These are phyloP conservation scores for Crithidia acanthocephali DNA, from an alignment of 208 protist genomes.

Conservation along the genomic window DNA sequence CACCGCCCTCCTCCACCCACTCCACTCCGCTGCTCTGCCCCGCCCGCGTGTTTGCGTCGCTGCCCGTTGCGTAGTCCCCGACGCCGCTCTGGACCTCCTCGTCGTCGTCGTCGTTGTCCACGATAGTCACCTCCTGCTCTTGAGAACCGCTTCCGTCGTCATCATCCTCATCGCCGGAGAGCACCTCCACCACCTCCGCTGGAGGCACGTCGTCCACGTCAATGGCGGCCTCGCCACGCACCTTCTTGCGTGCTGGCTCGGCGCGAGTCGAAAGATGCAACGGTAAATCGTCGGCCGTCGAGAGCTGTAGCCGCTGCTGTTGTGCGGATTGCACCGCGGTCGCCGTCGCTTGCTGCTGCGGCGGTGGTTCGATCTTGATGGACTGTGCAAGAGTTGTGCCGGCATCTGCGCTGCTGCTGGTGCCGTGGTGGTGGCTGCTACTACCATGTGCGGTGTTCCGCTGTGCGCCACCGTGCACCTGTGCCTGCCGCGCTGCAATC, in stretches of 20 bases:
- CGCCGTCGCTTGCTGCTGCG: no score
- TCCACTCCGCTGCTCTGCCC: not conserved
- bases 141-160: conserved; percentile 12
- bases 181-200: conserved; percentile 25
- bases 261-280: not conserved
- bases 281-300: no score
- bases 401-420: not conserved
- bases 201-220: conserved; percentile 34
- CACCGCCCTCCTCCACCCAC: not conserved
- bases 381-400: no score
- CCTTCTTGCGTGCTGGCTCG: conserved; percentile 22
- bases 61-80: no score
- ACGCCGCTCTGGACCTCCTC: no score
- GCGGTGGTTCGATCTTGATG: not conserved
- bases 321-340: no score
- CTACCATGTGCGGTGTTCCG: not conserved
- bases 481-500: conserved; percentile 15
- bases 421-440: not conserved
- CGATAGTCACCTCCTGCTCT: conserved; percentile 4
- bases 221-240: conserved; percentile 22
- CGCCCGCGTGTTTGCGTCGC: not conserved
- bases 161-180: no score
- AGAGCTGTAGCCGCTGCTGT: no score
- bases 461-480: not conserved
- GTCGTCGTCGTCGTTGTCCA: conserved; percentile 17